Base-by-base conservation (phyloP, 108 stramenopile genomes). In the Pseudonitzschia multiseries region DNA sequence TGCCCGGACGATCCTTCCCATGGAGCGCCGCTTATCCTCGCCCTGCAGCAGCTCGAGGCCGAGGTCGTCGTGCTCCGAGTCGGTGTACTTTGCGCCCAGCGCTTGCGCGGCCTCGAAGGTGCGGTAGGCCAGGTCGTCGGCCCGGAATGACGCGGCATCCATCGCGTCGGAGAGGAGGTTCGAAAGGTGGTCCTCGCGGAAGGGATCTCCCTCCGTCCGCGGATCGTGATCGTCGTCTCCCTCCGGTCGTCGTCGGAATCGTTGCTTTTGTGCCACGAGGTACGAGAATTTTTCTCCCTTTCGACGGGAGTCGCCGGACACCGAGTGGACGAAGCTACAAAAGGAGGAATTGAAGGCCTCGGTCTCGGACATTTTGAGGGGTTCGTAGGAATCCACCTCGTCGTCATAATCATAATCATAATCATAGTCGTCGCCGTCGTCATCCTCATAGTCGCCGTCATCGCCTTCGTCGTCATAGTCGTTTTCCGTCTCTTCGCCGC, bases 321-420 rank as follows among this genome's bases (percentile, higher is more conserved):
- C 72, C n/a, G 77, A 79, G 50, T 94, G 93, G 53, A 94, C 93
- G 80, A 93, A 93, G 71, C 93, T 91, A 66, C 93, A 93, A 75
- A 87, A 93, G 24, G 79, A 79, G 14, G 79, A 71, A 53, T 83
- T 79, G 70, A 88, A 91, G n/a, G 83, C 84, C 13, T 81, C 73
- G 2, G 86, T 87, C 61, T 87, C 75, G 13, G 77, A 80, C 40
- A 66, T 24, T 12, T 43, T 32, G 40, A 68, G 57, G 13, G 46
- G 12, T 12, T 61, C 40, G 20, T 48, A 24, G 53, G 21, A 60
- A 13, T 48, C 42, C 61, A 68, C 59, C 59, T 41, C 9, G 28
- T 67, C 70, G 59, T 74, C 73, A 48, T 78, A 27, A 10, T 53
- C 48, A 51, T 79, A 76, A 13, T 73, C 50, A 28, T 78, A 65